These are phyloP conservation scores for Nectriaceae sp. DNA, from an alignment of 2,329 filamentous ascomycete genomes.

Conservation along the genomic window DNA sequence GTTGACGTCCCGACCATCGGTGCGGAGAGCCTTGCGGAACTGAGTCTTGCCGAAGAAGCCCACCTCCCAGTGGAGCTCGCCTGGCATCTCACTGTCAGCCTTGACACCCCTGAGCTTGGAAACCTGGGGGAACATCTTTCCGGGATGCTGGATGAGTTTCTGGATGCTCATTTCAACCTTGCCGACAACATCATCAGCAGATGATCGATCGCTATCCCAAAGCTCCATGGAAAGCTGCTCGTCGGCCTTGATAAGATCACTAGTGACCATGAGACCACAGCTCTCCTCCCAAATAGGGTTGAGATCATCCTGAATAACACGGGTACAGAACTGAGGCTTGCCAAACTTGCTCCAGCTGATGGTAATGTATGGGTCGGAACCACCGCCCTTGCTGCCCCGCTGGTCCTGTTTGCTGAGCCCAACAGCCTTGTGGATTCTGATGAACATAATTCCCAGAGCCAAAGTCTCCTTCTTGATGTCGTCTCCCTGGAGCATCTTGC, in stretches of 20 bases:
- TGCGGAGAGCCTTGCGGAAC: constrained; percentile 80
- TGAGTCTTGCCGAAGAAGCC: constrained; percentile 92
- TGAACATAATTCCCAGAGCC: constrained; percentile 86
- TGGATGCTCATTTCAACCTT: constrained; percentile 94
- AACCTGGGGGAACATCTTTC: constrained; percentile 87
- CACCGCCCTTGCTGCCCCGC: constrained; percentile 79
- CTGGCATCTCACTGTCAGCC: constrained; percentile 85
- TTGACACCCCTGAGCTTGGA: constrained; percentile 84
- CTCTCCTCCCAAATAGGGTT: constrained; percentile 93
- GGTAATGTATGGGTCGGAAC: constrained; percentile 94
- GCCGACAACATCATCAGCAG: constrained; percentile 91
- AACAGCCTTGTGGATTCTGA: constrained; percentile 85
- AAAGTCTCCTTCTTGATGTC: constrained; percentile 87
- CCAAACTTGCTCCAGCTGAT: constrained; percentile 94
- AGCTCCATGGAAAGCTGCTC: constrained; percentile 92
- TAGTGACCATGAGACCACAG: constrained; percentile 80
- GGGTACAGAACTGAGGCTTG: constrained; percentile 96
- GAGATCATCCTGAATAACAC: constrained; percentile 91
- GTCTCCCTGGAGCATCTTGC: constrained; percentile 88
- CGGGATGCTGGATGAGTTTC: constrained; percentile 88
- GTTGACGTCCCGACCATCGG: constrained; percentile 80
- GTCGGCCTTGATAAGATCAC: constrained; percentile 88
- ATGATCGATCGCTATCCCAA: constrained; percentile 93
- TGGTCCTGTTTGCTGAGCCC: constrained; percentile 90
- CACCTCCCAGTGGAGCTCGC: constrained; percentile 93